Conservation (phyloP, 2,329 filamentous ascomycete species). For the Penicillium sp. region DNA sequence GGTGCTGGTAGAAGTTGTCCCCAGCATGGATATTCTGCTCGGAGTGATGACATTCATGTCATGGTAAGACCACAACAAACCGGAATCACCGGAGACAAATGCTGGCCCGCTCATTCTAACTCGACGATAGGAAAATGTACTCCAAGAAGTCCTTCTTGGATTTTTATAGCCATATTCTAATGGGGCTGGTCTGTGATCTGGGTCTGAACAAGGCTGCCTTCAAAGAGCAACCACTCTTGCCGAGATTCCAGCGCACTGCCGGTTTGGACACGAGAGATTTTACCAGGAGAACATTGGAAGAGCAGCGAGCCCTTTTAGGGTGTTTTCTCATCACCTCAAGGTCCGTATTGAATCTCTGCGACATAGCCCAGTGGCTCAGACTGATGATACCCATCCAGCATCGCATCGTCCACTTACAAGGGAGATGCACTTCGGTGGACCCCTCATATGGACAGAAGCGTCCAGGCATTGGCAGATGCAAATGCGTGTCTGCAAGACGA, state of each 20-base stretch:
- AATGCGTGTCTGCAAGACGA: conserved; percentile 52
- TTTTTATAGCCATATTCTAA: conserved; percentile 22
- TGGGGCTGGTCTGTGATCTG: conserved; percentile 25
- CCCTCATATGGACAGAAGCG: conserved; percentile 57
- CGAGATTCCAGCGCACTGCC: conserved; percentile 21
- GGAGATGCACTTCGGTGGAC: conserved; percentile 57
- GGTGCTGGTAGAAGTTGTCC: conserved; percentile 17
- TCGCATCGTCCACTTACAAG: conserved; percentile 32
- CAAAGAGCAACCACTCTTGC: conserved; percentile 18
- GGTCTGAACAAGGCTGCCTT: conserved; percentile 22
- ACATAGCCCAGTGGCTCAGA: too few relatives aligned
- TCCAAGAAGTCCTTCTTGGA: conserved; percentile 19
- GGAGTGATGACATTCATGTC: conserved; percentile 22
- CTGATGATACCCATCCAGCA: too few relatives aligned
- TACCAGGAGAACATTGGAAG: conserved; percentile 47
- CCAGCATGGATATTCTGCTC: conserved; percentile 24
- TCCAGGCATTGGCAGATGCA: conserved; percentile 47
- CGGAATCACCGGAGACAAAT: neutral
- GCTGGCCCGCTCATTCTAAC: neutral
- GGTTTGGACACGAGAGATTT: conserved; percentile 15
- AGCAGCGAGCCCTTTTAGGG: conserved; percentile 50
- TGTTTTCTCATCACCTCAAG: conserved; percentile 47
- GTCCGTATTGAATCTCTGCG: too few relatives aligned
- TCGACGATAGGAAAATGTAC: conserved; percentile 21
- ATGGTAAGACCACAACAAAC: conserved; percentile 17